A percentile compares a stretch with the other conserved stretches of the same genome.
phyloP scores from a whole-genome alignment of 805 yeast genomes.

The Sugiyamaella marilandica region DNA sequence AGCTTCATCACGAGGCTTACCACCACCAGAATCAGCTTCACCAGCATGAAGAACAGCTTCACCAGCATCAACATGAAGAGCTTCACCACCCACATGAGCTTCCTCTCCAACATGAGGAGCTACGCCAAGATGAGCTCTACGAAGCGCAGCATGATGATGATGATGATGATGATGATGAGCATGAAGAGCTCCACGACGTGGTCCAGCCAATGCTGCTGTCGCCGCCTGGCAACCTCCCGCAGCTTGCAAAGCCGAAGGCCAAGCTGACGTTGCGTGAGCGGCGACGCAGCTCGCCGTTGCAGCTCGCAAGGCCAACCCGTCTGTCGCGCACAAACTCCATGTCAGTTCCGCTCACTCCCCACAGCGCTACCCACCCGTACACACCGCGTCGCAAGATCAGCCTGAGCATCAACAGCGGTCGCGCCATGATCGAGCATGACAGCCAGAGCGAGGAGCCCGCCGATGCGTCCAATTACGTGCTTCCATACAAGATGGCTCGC shows the following conservation, averaged over 20 bases:
- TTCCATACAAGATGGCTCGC: constrained; percentile 2
- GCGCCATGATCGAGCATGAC: neutral
- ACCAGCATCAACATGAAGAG: neutral
- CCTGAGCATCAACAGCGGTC: neutral
- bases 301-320: neutral
- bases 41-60: neutral
- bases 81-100: no score
- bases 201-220: neutral
- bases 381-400: constrained; percentile 1
- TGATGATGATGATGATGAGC: neutral
- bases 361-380: neutral
- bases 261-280: constrained; percentile 6
- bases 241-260: neutral
- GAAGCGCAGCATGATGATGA: no score
- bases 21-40: no score
- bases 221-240: neutral
- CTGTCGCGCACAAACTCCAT: constrained; percentile 4
- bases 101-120: no score
- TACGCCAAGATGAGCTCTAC: no score
- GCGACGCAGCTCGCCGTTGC: constrained; percentile 7
- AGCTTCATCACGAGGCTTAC: neutral
- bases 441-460: neutral
- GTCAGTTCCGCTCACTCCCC: neutral
- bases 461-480: neutral
- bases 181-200: neutral